Base-by-base conservation (phyloP, 2,329 filamentous ascomycete species). In the Dothiorella sarmentorum region DNA sequence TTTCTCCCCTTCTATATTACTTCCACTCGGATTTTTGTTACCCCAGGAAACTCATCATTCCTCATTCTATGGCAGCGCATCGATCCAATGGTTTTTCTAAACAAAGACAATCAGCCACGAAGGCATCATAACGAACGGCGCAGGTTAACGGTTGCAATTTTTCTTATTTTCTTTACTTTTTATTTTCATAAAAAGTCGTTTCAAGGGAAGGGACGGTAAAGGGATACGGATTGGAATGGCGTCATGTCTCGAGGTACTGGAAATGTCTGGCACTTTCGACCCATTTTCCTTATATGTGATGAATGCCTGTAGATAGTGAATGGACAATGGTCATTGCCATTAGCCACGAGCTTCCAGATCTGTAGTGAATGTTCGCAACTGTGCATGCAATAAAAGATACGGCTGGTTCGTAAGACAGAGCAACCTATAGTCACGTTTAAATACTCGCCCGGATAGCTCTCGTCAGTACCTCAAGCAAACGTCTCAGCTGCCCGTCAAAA, bases 1-100 rank as follows among this genome's bases (percentile, higher is more conserved):
- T 71, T 17, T 65, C 75, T n/a, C 65, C 68, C 0, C 63, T 76
- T 35, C 18, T 35, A n/a, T 15, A 15, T 17, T 33, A 20, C 31
- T 18, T 22, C 35, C 17, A 27, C 15, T 38, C n/a, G 5, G 10
- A n/a, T 45, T 15, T 45, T 15, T 17, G 18, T 17, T 26, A 7
- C 18, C 3, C 31, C 27, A 40, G 33, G 18, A 38, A 40, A 40
- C 33, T 27, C 10, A 35, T 18, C 7, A 11, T 37, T n/a, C n/a
- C n/a, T 11, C 11, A 31, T 31, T 20, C n/a, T 11, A 45, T 9
- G 24, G 26, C 29, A 45, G 43, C 43, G 43, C 43, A 45, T 45
- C 13, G 11, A n/a, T 29, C 15, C 7, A 45, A n/a, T n/a, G 22
- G 20, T 7, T 26, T 44, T 44, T 42, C 3, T 20, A 29, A 29